Evolutionary conservation across 371 early-diverging fungal species (phyloP).

Genomic region (Umbelopsis sp.): DNA sequence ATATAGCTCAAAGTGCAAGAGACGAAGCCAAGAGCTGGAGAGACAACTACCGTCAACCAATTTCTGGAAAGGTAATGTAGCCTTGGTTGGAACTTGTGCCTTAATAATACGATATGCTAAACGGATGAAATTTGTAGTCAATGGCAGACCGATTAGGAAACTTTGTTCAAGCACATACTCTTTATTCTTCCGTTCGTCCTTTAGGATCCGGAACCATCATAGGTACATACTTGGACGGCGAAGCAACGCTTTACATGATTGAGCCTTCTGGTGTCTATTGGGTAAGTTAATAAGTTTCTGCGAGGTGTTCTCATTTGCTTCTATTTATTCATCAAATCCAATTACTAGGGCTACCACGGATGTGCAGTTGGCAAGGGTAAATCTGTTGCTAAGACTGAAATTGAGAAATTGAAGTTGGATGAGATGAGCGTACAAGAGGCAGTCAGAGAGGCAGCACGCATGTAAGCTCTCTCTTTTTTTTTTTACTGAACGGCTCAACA

Average conservation of each 20-base stretch:
- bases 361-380: slow-evolving; percentile 97
- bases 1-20: slow-evolving; percentile 87
- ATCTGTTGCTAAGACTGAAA: slow-evolving; percentile 95
- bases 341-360: slow-evolving; percentile 85
- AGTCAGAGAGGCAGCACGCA: slow-evolving; percentile 93
- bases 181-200: slow-evolving; percentile 97
- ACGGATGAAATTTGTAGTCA: slow-evolving; percentile 47
- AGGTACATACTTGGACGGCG: slow-evolving; percentile 73
- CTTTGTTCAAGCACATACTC: slow-evolving; percentile 94
- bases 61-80: slow-evolving; percentile 76
- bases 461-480: slow-evolving; percentile 56
- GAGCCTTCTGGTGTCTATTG: slow-evolving; percentile 97
- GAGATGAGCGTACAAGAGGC: slow-evolving; percentile 89
- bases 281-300: slow-evolving; percentile 49
- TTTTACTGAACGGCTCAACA: neutral
- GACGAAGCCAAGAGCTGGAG: slow-evolving; percentile 93
- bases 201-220: slow-evolving; percentile 90
- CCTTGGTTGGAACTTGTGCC: neutral
- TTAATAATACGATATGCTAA: neutral
- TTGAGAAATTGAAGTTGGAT: slow-evolving; percentile 92
- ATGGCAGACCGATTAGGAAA: slow-evolving; percentile 93
- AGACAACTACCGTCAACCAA: slow-evolving; percentile 81
- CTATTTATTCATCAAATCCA: neutral
- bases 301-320: neutral
- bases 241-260: slow-evolving; percentile 89